Evolutionary conservation across 306 rosid species (phyloP).

Genomic region (Arachis hypogaea): DNA sequence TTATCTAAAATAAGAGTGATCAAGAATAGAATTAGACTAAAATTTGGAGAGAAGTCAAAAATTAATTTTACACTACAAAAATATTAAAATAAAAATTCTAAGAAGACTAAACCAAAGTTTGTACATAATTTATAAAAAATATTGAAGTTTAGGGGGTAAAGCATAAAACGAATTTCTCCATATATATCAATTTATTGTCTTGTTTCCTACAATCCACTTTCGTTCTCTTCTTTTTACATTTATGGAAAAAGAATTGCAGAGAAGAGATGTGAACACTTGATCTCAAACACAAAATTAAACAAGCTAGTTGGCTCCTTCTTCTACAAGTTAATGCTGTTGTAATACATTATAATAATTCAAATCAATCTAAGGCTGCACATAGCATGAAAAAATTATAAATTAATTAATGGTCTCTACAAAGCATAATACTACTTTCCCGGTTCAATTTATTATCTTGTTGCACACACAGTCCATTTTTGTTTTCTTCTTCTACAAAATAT

Average conservation of each 20-base stretch:
- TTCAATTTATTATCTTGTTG: constrained; percentile 36
- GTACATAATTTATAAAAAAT: too few relatives aligned
- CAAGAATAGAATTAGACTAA: too few relatives aligned
- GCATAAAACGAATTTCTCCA: constrained; percentile 23
- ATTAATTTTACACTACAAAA: too few relatives aligned
- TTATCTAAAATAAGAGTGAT: too few relatives aligned
- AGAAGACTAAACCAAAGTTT: too few relatives aligned
- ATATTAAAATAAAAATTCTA: too few relatives aligned
- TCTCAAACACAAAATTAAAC: constrained; percentile 20
- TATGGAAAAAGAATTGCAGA: constrained; percentile 15
- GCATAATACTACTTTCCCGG: constrained; percentile 38
- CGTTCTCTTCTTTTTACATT: constrained; percentile 23
- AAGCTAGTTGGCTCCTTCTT: constrained; percentile 33
- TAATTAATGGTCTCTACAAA: constrained; percentile 44
- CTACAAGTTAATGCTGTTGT: constrained; percentile 14
- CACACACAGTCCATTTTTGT: constrained; percentile 35
- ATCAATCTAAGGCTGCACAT: constrained; percentile 29
- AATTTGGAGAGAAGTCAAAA: too few relatives aligned
- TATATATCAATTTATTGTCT: constrained; percentile 42
- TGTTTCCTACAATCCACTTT: constrained; percentile 25
- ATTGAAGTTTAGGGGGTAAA: too few relatives aligned
- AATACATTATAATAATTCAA: constrained; percentile 26
- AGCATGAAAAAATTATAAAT: not conserved
- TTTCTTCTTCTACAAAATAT: constrained; percentile 33
- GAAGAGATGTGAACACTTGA: constrained; percentile 15